Percentiles rank a stretch among this genome's conserved stretches.
phyloP scores from a whole-genome alignment of 2,329 filamentous ascomycete species.

The Aureobasidium namibiae region DNA sequence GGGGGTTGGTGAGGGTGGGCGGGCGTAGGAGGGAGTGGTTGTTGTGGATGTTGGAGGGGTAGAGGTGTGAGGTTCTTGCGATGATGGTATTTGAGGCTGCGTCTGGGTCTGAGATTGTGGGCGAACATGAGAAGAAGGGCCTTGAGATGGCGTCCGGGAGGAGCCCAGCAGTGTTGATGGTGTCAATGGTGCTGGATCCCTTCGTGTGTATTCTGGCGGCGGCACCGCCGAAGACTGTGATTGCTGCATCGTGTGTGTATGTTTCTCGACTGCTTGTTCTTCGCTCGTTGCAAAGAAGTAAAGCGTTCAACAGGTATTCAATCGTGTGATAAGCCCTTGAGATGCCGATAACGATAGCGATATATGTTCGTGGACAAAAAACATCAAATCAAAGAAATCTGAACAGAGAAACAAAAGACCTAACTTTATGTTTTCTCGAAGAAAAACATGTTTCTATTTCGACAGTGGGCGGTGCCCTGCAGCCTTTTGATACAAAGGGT shows the following conservation, averaged over 20 bases:
- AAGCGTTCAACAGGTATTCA: neutral
- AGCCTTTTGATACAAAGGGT: neutral
- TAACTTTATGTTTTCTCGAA: neutral
- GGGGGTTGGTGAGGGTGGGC: conserved; percentile 4
- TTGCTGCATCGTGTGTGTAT: neutral
- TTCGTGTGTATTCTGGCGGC: conserved; percentile 3
- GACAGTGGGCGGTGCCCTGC: neutral
- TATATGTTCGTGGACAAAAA: no score
- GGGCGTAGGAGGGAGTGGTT: neutral
- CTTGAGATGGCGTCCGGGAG: neutral
- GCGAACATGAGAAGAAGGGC: no score
- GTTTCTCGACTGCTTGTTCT: neutral
- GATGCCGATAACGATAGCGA: neutral
- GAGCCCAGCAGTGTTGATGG: neutral
- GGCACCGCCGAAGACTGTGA: neutral
- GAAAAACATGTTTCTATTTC: neutral
- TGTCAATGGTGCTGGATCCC: neutral
- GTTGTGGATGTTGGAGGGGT: neutral
- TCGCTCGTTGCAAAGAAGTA: neutral
- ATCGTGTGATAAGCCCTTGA: neutral
- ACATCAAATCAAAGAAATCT: no score
- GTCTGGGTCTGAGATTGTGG: neutral
- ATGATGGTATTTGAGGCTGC: neutral
- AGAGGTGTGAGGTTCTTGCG: neutral
- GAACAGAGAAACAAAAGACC: neutral